A percentile compares a stretch with the other conserved stretches of the same genome.
These are phyloP conservation scores for Guyanaporus albipodus DNA, from an alignment of 768 basidiomycete species.

Conservation along the genomic window DNA sequence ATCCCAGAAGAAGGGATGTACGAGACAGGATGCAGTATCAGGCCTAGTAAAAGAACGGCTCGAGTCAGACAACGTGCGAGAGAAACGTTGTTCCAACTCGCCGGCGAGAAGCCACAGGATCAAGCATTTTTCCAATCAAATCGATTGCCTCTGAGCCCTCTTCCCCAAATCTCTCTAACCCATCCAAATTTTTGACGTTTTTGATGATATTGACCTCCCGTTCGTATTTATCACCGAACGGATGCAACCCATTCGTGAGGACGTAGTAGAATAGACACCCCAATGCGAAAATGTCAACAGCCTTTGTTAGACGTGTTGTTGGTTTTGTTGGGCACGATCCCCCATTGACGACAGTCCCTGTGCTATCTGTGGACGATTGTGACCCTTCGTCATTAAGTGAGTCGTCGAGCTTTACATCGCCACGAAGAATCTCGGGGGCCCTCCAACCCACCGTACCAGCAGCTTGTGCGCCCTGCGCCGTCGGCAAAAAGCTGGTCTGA, in stretches of 20 bases:
- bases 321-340: conserved; percentile 18
- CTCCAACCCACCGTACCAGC: conserved; percentile 97
- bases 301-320: conserved; percentile 79
- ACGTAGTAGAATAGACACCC: conserved; percentile 96
- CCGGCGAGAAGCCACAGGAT: conserved; percentile 72
- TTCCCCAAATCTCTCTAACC: conserved; percentile 80
- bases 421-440: conserved; percentile 92
- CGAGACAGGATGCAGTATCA: conserved; percentile 78
- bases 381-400: conserved; percentile 58
- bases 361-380: conserved; percentile 63
- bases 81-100: conserved; percentile 34
- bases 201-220: conserved; percentile 92
- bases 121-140: conserved; percentile 76
- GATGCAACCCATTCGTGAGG: conserved; percentile 86
- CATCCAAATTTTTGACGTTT: conserved; percentile 64
- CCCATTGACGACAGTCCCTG: conserved; percentile 41
- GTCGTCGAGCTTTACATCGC: conserved; percentile 92
- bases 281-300: conserved; percentile 94
- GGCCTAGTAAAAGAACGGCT: conserved; percentile 48
- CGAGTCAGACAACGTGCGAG: not conserved
- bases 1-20: conserved; percentile 98
- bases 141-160: conserved; percentile 90
- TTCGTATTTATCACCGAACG: conserved; percentile 91
- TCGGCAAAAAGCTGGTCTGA: conserved; percentile 95
- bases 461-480: conserved; percentile 81